Conservation (phyloP, 305 asterid genomes). For the Fraxinus paxiana region DNA sequence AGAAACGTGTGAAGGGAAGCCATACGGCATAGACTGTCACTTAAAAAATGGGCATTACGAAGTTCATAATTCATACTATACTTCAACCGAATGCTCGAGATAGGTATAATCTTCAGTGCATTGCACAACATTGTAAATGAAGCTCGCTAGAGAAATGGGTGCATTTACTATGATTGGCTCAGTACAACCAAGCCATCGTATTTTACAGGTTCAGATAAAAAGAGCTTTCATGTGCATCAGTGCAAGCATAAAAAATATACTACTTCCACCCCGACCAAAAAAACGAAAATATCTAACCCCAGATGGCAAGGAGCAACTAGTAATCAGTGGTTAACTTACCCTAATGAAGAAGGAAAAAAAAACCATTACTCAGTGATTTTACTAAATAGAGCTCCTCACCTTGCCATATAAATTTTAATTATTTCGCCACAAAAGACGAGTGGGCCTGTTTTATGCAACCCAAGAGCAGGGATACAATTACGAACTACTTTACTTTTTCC, state of each 20-base stretch:
- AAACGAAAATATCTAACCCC: background rate
- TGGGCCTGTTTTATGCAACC: background rate
- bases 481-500: background rate
- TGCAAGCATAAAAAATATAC: background rate
- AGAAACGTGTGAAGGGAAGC: constrained; percentile 19
- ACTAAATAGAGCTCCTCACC: background rate
- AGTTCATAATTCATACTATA: constrained; percentile 2
- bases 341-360: background rate
- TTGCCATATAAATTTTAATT: background rate
- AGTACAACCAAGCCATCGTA: background rate
- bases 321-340: background rate
- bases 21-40: background rate
- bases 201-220: background rate
- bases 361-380: background rate
- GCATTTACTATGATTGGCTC: background rate
- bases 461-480: background rate
- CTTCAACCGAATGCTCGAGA: background rate
- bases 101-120: background rate
- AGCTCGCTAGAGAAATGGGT: background rate
- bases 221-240: background rate
- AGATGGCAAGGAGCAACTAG: background rate
- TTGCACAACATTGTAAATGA: background rate
- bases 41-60: constrained; percentile 1
- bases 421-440: background rate
- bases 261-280: background rate